Conservation (phyloP, 2,329 filamentous ascomycete genomes). For the Xylaria sp. region DNA sequence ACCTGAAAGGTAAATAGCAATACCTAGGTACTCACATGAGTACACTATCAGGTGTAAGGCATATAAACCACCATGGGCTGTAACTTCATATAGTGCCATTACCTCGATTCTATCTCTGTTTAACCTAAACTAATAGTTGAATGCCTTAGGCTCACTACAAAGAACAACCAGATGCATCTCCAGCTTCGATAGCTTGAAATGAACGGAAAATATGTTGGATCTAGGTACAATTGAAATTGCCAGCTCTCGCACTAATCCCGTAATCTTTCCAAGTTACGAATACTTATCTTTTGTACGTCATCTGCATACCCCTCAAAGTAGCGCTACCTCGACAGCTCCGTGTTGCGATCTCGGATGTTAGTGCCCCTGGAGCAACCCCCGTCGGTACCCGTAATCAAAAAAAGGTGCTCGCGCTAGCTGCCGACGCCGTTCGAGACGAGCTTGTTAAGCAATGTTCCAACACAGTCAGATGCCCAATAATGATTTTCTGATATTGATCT, state of each 20-base stretch:
- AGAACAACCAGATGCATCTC: too few species aligned
- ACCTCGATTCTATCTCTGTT: too few species aligned
- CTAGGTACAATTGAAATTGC: not conserved
- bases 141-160: too few species aligned
- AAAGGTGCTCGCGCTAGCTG: not conserved
- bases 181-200: too few species aligned
- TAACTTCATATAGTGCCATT: too few species aligned
- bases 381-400: not conserved
- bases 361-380: not conserved
- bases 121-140: too few species aligned
- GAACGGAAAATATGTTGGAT: too few species aligned
- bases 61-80: too few species aligned
- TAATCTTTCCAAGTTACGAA: not conserved
- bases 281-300: not conserved
- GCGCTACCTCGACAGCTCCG: not conserved
- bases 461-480: slow-evolving; percentile 23
- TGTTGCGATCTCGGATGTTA: slow-evolving; percentile 33
- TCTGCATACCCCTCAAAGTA: not conserved
- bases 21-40: too few species aligned
- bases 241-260: not conserved
- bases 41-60: too few species aligned
- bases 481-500: not conserved
- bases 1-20: too few species aligned
- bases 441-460: slow-evolving; percentile 12
- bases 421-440: slow-evolving; percentile 11